Percentiles rank a stretch among this genome's conserved stretches.
phyloP scores from a whole-genome alignment of 202 grass and related monocot genomes.

The Zoysia matrella region DNA sequence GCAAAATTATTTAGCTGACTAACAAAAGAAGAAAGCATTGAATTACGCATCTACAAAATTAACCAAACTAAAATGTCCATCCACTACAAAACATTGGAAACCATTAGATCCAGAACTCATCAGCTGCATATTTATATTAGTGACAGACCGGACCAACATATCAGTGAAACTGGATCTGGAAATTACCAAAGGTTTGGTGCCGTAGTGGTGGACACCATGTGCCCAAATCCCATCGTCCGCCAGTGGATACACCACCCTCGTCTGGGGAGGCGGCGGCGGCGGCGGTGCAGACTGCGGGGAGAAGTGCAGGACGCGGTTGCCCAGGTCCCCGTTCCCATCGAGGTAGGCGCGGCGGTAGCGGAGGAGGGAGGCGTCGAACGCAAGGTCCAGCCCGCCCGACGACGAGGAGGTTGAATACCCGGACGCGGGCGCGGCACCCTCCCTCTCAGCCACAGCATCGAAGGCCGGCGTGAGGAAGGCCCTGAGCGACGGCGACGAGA shows the following conservation, averaged over 20 bases:
- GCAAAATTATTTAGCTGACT: background rate
- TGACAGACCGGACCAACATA: slow-evolving; percentile 4
- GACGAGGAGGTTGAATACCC: slow-evolving; percentile 30
- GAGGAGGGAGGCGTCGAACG: slow-evolving; percentile 46
- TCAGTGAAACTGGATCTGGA: slow-evolving; percentile 41
- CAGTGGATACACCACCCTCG: slow-evolving; percentile 2
- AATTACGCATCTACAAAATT: slow-evolving; percentile 22
- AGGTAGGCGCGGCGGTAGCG: slow-evolving; percentile 56
- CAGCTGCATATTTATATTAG: background rate
- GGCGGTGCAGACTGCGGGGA: slow-evolving; percentile 30
- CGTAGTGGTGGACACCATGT: slow-evolving; percentile 27
- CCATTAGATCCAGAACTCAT: background rate
- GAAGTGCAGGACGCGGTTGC: slow-evolving; percentile 38
- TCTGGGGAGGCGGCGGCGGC: background rate
- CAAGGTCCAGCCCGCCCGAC: slow-evolving; percentile 46
- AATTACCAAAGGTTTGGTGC: slow-evolving; percentile 55
- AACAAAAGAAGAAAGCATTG: slow-evolving; percentile 14
- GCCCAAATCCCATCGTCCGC: slow-evolving; percentile 43
- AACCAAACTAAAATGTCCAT: slow-evolving; percentile 6
- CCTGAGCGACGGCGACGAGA: slow-evolving; percentile 54
- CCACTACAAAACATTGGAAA: background rate
- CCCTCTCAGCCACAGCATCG: slow-evolving; percentile 41
- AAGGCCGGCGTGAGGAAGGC: slow-evolving; percentile 57
- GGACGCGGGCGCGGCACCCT: background rate
- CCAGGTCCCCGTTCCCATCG: slow-evolving; percentile 42